phyloP scores from a whole-genome alignment of 306 rosid genomes.

The Pyrus pyrifolia region DNA sequence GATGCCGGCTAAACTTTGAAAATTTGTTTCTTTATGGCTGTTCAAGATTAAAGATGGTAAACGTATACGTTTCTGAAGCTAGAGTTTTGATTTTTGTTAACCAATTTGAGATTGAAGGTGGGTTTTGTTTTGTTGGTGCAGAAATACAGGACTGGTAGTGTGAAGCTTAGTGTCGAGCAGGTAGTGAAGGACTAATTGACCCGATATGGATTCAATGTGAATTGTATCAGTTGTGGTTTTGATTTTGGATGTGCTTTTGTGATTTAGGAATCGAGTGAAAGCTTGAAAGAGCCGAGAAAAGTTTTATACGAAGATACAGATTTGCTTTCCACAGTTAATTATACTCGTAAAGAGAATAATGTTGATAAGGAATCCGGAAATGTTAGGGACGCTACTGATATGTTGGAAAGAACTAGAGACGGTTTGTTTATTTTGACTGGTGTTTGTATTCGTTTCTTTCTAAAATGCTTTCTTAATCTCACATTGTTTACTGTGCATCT shows the following conservation, averaged over 20 bases:
- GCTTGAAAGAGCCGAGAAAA: slow-evolving; percentile 66
- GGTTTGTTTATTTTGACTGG: slow-evolving; percentile 35
- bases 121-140: slow-evolving; percentile 46
- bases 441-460: background rate
- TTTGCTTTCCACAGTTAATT: slow-evolving; percentile 17
- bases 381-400: slow-evolving; percentile 24
- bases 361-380: slow-evolving; percentile 31
- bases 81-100: background rate
- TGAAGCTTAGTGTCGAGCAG: slow-evolving; percentile 60
- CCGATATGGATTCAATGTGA: background rate
- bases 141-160: slow-evolving; percentile 56
- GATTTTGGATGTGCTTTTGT: background rate
- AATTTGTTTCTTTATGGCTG: background rate
- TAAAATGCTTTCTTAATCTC: slow-evolving; percentile 11
- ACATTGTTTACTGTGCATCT: slow-evolving; percentile 10
- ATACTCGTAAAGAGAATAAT: slow-evolving; percentile 15
- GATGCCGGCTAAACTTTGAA: background rate
- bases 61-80: background rate
- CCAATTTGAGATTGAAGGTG: slow-evolving; percentile 23
- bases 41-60: background rate
- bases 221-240: background rate
- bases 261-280: slow-evolving; percentile 54
- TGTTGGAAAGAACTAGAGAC: slow-evolving; percentile 34
- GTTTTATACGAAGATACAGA: slow-evolving; percentile 64
- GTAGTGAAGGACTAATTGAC: slow-evolving; percentile 21